Evolutionary conservation across 2,329 filamentous ascomycete species (phyloP).

Genomic region (Fusarium napiforme): DNA sequence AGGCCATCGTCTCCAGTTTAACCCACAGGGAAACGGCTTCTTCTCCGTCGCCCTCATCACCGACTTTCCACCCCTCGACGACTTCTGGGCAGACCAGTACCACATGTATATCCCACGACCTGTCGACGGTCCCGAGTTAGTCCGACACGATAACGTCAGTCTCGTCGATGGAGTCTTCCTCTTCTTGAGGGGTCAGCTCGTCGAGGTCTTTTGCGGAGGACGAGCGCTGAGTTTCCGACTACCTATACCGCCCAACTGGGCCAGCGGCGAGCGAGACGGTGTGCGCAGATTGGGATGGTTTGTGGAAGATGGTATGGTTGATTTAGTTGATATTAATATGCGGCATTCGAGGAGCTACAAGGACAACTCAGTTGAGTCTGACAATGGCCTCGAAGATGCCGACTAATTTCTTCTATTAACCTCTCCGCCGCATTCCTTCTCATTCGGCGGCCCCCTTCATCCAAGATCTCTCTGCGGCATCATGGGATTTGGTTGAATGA

Average conservation of each 20-base stretch:
- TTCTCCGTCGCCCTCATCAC: conserved; percentile 46
- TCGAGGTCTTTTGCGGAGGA: conserved; percentile 47
- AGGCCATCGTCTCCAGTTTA: conserved; percentile 43
- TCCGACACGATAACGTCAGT: conserved; percentile 46
- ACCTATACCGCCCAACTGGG: conserved; percentile 31
- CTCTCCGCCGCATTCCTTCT: neutral
- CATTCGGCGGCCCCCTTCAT: conserved; percentile 6
- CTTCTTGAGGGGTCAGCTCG: conserved; percentile 41
- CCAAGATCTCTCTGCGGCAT: conserved; percentile 41
- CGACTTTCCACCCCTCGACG: conserved; percentile 50
- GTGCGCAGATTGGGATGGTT: conserved; percentile 46
- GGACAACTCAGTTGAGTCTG: conserved; percentile 29
- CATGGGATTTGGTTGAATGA: conserved; percentile 40
- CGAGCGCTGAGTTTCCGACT: conserved; percentile 46
- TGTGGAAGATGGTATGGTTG: conserved; percentile 47
- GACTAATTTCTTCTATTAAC: conserved; percentile 32
- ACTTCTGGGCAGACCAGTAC: conserved; percentile 54
- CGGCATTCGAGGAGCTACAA: conserved; percentile 30
- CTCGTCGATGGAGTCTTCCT: conserved; percentile 42
- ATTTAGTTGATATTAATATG: conserved; percentile 42
- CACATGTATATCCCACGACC: conserved; percentile 45
- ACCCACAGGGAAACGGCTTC: conserved; percentile 29
- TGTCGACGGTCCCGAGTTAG: conserved; percentile 50
- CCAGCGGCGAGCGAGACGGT: conserved; percentile 6
- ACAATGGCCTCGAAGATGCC: conserved; percentile 32